These are phyloP conservation scores for Musa acuminata DNA, from an alignment of 176 grass and related monocot species.

Conservation along the genomic window DNA sequence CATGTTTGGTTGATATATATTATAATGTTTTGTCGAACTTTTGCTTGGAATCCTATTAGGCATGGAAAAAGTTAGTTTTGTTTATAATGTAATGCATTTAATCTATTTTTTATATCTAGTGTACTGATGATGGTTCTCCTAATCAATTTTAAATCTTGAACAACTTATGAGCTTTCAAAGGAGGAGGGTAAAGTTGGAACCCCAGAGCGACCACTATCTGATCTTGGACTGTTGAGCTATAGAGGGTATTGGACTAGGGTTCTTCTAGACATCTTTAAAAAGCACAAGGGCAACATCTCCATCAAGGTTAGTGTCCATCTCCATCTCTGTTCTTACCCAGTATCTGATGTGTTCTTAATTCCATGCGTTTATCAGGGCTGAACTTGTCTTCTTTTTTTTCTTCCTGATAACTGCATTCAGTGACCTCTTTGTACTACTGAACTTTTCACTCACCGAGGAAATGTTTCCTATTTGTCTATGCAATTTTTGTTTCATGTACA, in stretches of 20 bases:
- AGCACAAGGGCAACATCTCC: slow-evolving; percentile 96
- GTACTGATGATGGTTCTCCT: background rate
- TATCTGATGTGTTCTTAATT: background rate
- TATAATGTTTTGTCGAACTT: background rate
- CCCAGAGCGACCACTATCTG: slow-evolving; percentile 86
- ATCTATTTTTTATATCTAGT: background rate
- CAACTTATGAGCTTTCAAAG: slow-evolving; percentile 99
- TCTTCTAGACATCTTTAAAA: slow-evolving; percentile 93
- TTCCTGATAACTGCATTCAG: too few relatives aligned
- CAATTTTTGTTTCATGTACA: too few relatives aligned
- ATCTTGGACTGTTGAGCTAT: slow-evolving; percentile 87
- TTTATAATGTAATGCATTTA: background rate
- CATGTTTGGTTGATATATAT: too few relatives aligned
- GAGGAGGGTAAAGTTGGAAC: slow-evolving; percentile 89
- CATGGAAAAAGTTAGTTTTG: background rate
- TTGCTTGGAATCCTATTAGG: background rate
- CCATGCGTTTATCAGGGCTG: too few relatives aligned
- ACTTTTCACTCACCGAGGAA: too few relatives aligned
- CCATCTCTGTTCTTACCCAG: background rate
- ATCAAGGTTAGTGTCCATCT: slow-evolving; percentile 53
- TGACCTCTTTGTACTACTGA: too few relatives aligned
- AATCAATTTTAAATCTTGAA: background rate
- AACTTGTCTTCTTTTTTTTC: too few relatives aligned
- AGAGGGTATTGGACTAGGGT: slow-evolving; percentile 93
- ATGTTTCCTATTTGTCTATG: too few relatives aligned